phyloP scores from a whole-genome alignment of 2,329 filamentous ascomycete genomes.

The Cercospora sp. region DNA sequence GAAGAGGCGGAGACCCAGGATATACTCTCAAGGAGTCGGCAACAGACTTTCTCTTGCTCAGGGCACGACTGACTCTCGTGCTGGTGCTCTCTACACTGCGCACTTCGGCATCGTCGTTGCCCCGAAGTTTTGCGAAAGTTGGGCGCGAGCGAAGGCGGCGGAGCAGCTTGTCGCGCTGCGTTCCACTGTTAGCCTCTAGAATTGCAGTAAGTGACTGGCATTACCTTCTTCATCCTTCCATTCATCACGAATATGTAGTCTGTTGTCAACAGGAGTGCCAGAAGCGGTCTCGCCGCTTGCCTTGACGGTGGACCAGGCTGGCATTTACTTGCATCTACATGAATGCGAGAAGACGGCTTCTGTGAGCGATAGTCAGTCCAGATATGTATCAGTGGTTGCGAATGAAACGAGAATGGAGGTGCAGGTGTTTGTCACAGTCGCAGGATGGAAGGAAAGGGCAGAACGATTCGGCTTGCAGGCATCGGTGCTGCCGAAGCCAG shows the following conservation, averaged over 20 bases:
- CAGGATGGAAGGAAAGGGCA: background rate
- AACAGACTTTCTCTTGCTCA: slow-evolving; percentile 10
- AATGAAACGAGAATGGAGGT: background rate
- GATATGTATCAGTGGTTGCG: background rate
- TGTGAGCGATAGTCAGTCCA: background rate
- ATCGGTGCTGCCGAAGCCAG: background rate
- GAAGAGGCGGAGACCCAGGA: background rate
- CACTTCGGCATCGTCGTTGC: slow-evolving; percentile 4
- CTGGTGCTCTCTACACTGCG: slow-evolving; percentile 8
- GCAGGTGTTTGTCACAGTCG: background rate
- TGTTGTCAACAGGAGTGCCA: background rate
- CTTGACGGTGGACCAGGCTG: background rate
- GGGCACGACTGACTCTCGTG: slow-evolving; percentile 11
- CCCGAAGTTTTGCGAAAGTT: background rate
- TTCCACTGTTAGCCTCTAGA: background rate
- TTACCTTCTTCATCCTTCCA: background rate
- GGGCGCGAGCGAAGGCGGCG: background rate
- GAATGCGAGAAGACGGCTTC: background rate
- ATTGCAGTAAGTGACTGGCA: background rate
- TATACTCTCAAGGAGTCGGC: slow-evolving; percentile 19
- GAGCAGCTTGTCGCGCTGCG: slow-evolving; percentile 1
- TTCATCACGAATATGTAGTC: background rate
- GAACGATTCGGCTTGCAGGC: background rate
- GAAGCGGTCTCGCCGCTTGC: background rate
- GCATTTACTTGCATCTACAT: slow-evolving; percentile 9